Conservation (phyloP, 2,329 filamentous ascomycete species). For the Lachnellula cervina region DNA sequence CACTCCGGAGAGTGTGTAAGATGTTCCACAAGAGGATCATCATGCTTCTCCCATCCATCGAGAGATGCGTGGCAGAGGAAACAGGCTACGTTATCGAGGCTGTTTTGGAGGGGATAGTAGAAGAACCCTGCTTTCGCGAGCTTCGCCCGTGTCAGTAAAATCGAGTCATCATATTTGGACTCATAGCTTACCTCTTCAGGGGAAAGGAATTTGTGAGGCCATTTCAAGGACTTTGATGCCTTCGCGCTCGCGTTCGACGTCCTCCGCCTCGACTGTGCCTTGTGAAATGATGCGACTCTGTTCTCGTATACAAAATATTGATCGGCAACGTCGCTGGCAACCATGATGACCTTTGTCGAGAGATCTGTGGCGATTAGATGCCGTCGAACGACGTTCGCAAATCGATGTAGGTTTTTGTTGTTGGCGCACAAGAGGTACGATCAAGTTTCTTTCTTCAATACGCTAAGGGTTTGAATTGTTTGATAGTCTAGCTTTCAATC, state of each 20-base stretch:
- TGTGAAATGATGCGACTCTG: conserved; percentile 76
- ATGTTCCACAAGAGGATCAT: conserved; percentile 81
- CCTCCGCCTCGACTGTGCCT: conserved; percentile 62
- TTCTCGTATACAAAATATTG: conserved; percentile 62
- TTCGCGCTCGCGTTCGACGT: conserved; percentile 60
- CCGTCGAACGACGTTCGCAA: background rate
- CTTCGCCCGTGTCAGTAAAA: conserved; percentile 40
- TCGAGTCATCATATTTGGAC: background rate
- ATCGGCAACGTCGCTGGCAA: conserved; percentile 33
- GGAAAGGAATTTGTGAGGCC: conserved; percentile 71
- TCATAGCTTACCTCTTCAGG: conserved; percentile 53
- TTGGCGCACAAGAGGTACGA: background rate
- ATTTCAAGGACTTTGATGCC: conserved; percentile 55
- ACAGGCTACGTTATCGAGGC: conserved; percentile 83
- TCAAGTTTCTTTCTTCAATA: background rate
- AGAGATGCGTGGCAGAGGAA: conserved; percentile 81
- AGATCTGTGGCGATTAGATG: background rate
- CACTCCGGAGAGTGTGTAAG: conserved; percentile 76
- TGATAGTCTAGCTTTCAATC: too few relatives aligned
- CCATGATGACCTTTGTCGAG: conserved; percentile 19
- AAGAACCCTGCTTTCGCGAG: conserved; percentile 90
- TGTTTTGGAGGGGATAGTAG: conserved; percentile 69
- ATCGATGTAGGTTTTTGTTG: background rate
- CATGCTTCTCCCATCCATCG: conserved; percentile 86
- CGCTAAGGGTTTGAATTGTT: background rate